phyloP scores from a whole-genome alignment of 305 asterid genomes.

The Solanum hybrid region DNA sequence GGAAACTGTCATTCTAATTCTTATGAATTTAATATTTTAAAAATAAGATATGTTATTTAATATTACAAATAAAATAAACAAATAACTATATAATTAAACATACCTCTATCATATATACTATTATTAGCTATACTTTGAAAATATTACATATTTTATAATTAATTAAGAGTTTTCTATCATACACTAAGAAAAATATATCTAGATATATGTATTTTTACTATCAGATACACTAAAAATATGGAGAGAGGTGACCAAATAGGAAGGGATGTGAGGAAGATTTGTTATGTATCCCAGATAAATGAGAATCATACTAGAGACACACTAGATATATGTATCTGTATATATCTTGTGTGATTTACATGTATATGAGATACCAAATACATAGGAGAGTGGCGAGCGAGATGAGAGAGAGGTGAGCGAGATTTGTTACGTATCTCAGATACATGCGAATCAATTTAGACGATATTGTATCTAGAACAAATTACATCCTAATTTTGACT shows the following conservation, averaged over 20 bases:
- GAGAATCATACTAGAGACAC: not conserved
- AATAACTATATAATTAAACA: no score
- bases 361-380: not conserved
- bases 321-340: no score
- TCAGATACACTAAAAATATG: not conserved
- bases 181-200: no score
- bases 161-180: no score
- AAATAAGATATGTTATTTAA: not conserved
- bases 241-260: not conserved
- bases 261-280: not conserved
- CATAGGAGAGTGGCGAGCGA: not conserved
- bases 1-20: not conserved
- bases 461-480: not conserved
- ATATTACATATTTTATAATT: no score
- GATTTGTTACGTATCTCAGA: not conserved
- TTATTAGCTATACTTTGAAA: no score
- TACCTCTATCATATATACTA: not conserved
- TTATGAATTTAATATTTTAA: not conserved
- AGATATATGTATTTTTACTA: no score
- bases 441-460: not conserved
- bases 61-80: not conserved
- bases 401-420: not conserved
- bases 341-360: not conserved
- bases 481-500: not conserved
- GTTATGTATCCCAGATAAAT: not conserved